These are phyloP conservation scores for Hydrangea macrophylla DNA, from an alignment of 148 eudicot species.

Conservation along the genomic window DNA sequence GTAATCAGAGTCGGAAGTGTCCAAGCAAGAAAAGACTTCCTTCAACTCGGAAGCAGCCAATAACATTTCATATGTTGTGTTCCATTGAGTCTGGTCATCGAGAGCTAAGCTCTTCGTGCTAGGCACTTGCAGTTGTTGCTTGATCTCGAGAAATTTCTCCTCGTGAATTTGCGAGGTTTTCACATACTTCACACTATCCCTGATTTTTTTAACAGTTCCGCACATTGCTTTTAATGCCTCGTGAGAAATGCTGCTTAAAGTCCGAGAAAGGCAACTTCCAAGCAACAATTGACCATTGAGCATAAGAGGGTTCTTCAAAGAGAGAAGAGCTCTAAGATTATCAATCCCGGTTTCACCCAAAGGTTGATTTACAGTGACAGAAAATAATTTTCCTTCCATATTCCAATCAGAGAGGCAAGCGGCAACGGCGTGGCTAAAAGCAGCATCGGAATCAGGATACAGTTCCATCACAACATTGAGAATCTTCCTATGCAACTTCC, in stretches of 20 bases:
- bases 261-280: slow-evolving; percentile 68
- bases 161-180: slow-evolving; percentile 68
- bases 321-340: slow-evolving; percentile 66
- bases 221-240: slow-evolving; percentile 44
- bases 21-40: slow-evolving; percentile 78
- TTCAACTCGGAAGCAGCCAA: slow-evolving; percentile 73
- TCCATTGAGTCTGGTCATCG: slow-evolving; percentile 66
- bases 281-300: slow-evolving; percentile 73
- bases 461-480: slow-evolving; percentile 87
- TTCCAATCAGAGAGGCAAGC: slow-evolving; percentile 83
- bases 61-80: slow-evolving; percentile 87
- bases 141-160: slow-evolving; percentile 69
- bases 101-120: slow-evolving; percentile 49
- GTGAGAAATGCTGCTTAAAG: slow-evolving; percentile 64
- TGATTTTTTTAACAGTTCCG: slow-evolving; percentile 55
- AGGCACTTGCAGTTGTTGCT: slow-evolving; percentile 78
- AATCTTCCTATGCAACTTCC: slow-evolving; percentile 69
- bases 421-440: slow-evolving; percentile 78
- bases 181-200: slow-evolving; percentile 84
- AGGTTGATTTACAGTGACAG: slow-evolving; percentile 62
- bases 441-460: slow-evolving; percentile 69
- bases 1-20: slow-evolving; percentile 68
- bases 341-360: slow-evolving; percentile 44
- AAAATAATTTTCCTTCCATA: slow-evolving; percentile 55
- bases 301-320: slow-evolving; percentile 58